Conservation (phyloP, 768 basidiomycete genomes). For the Cytidiella melzeri region DNA sequence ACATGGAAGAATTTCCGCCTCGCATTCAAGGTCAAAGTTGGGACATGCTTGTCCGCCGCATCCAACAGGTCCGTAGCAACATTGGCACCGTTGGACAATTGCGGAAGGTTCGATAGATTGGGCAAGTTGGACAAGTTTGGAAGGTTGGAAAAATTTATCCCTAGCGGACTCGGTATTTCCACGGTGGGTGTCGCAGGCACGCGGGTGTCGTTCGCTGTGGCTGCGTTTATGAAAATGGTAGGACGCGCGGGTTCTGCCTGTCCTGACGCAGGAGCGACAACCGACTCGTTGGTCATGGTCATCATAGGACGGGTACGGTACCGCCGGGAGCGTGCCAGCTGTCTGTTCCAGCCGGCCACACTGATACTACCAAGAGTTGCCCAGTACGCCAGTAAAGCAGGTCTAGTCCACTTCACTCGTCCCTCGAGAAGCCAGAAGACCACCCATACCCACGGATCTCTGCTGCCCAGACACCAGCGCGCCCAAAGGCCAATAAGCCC, state of each 20-base stretch:
- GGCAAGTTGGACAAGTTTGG: constrained; percentile 33
- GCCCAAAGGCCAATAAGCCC: constrained; percentile 90
- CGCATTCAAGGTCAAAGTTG: constrained; percentile 85
- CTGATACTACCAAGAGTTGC: constrained; percentile 70
- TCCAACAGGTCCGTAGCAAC: constrained; percentile 63
- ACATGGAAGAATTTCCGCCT: constrained; percentile 97
- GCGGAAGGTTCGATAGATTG: constrained; percentile 44
- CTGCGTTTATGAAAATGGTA: constrained; percentile 11
- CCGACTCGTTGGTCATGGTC: constrained; percentile 25
- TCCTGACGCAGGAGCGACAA: constrained; percentile 1
- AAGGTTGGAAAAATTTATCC: constrained; percentile 20
- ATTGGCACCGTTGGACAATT: constrained; percentile 43
- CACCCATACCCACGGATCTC: constrained; percentile 87
- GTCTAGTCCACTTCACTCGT: constrained; percentile 69
- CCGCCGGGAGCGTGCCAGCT: constrained; percentile 71
- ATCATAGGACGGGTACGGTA: constrained; percentile 46
- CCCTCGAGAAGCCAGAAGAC: constrained; percentile 76
- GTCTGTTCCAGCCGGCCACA: constrained; percentile 92
- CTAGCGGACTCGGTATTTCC: constrained; percentile 24
- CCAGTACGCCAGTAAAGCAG: constrained; percentile 82
- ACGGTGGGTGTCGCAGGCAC: constrained; percentile 13
- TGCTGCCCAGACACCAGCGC: constrained; percentile 72
- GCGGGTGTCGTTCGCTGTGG: constrained; percentile 23
- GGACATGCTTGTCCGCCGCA: constrained; percentile 85
- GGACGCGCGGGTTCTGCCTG: neutral